Evolutionary conservation across 2,329 filamentous ascomycete genomes (phyloP).

Genomic region (Colletotrichum orbiculare): DNA sequence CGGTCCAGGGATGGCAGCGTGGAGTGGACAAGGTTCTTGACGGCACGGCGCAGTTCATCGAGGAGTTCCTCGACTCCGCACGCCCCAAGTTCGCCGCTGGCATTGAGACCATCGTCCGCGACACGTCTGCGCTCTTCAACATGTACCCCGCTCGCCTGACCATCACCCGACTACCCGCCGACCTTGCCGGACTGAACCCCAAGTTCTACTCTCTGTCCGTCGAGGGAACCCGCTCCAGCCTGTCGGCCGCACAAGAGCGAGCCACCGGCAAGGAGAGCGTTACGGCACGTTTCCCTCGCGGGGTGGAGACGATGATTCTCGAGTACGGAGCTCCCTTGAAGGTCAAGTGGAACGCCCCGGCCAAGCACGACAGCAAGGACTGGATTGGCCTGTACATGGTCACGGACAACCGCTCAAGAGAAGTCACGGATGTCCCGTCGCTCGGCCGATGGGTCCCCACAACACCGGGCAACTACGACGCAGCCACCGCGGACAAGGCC

Average conservation of each 20-base stretch:
- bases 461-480: slow-evolving; percentile 80
- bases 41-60: slow-evolving; percentile 87
- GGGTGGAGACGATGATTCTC: slow-evolving; percentile 80
- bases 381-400: slow-evolving; percentile 98
- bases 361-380: slow-evolving; percentile 88
- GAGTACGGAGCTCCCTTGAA: slow-evolving; percentile 92
- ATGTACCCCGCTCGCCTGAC: slow-evolving; percentile 88
- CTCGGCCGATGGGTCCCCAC: slow-evolving; percentile 91
- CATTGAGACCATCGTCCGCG: slow-evolving; percentile 86
- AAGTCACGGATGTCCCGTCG: slow-evolving; percentile 84
- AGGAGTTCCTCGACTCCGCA: slow-evolving; percentile 88
- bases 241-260: slow-evolving; percentile 64
- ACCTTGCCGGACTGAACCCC: slow-evolving; percentile 82
- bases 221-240: slow-evolving; percentile 69
- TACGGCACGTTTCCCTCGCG: slow-evolving; percentile 73
- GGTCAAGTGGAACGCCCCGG: slow-evolving; percentile 90
- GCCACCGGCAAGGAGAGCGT: slow-evolving; percentile 80
- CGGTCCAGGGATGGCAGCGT: slow-evolving; percentile 84
- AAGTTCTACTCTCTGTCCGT: slow-evolving; percentile 84
- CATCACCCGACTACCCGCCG: slow-evolving; percentile 81
- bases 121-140: slow-evolving; percentile 89
- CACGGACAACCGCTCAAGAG: slow-evolving; percentile 88
- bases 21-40: slow-evolving; percentile 89
- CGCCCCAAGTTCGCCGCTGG: slow-evolving; percentile 87
- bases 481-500: slow-evolving; percentile 78